phyloP scores from a whole-genome alignment of 176 grass and related monocot genomes.

The Phyllostachys edulis region DNA sequence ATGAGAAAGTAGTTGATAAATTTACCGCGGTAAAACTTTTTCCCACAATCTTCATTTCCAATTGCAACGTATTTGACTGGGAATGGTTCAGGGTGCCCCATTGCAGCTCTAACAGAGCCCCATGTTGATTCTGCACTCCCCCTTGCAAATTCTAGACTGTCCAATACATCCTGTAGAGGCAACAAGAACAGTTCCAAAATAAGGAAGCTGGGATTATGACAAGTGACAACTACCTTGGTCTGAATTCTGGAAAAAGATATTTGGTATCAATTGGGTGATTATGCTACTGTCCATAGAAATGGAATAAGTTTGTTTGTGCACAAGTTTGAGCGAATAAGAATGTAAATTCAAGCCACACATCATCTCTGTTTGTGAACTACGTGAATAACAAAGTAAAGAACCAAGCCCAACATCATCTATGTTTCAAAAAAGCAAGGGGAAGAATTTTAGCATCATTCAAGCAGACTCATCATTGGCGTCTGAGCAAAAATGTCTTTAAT shows the following conservation, averaged over 20 bases:
- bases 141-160: constrained; percentile 93
- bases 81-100: constrained; percentile 95
- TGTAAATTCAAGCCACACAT: too few species aligned
- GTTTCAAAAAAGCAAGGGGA: too few species aligned
- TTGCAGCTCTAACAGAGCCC: constrained; percentile 84
- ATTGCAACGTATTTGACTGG: constrained; percentile 83
- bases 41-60: constrained; percentile 91
- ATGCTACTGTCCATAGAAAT: background rate
- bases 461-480: too few species aligned
- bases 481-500: too few species aligned
- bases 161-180: constrained; percentile 63
- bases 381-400: too few species aligned
- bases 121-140: constrained; percentile 76
- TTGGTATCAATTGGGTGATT: background rate
- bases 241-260: background rate
- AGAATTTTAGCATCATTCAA: too few species aligned
- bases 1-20: background rate
- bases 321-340: background rate
- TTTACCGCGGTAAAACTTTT: constrained; percentile 62
- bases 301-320: background rate
- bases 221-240: background rate
- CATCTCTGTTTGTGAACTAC: too few species aligned
- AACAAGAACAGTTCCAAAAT: background rate
- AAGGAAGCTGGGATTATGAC: background rate
- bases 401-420: too few species aligned